Evolutionary conservation across 345 rosid species (phyloP).

Genomic region (Citrus sinensis): DNA sequence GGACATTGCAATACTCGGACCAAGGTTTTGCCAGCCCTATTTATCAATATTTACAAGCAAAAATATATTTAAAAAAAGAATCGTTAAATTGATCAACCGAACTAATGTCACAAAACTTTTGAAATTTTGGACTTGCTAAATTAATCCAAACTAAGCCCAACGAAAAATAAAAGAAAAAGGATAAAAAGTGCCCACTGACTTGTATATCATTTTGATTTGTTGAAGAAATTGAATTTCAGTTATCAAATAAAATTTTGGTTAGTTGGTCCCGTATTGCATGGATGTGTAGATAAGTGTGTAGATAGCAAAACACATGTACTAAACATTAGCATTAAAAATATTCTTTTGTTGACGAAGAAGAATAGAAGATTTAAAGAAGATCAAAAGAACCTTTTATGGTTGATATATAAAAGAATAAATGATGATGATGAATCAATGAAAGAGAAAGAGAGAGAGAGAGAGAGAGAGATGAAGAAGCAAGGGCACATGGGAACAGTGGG

Average conservation of each 20-base stretch:
- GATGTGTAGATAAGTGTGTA: not conserved
- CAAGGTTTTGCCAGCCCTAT: too few species aligned
- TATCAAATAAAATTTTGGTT: not conserved
- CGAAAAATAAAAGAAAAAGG: not conserved
- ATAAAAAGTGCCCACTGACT: not conserved
- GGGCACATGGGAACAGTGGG: slow-evolving; percentile 75
- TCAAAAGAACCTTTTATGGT: slow-evolving; percentile 8
- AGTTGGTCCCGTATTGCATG: slow-evolving; percentile 12
- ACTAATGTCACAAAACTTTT: too few species aligned
- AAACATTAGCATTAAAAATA: not conserved
- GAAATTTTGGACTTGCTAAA: too few species aligned
- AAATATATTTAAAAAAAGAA: too few species aligned
- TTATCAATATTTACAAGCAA: too few species aligned
- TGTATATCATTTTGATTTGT: not conserved
- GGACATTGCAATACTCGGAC: accelerated
- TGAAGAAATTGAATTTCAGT: not conserved
- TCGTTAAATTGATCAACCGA: too few species aligned
- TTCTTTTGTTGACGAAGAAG: not conserved
- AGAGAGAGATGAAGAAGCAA: slow-evolving; percentile 30
- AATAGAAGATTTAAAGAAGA: not conserved
- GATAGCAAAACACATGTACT: slow-evolving; percentile 1
- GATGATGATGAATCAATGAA: not conserved
- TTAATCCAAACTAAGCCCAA: too few species aligned
- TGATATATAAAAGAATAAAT: not conserved
- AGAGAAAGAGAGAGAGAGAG: not conserved